These are phyloP conservation scores for Fusarium begoniae DNA, from an alignment of 2,329 filamentous ascomycete species.

Conservation along the genomic window DNA sequence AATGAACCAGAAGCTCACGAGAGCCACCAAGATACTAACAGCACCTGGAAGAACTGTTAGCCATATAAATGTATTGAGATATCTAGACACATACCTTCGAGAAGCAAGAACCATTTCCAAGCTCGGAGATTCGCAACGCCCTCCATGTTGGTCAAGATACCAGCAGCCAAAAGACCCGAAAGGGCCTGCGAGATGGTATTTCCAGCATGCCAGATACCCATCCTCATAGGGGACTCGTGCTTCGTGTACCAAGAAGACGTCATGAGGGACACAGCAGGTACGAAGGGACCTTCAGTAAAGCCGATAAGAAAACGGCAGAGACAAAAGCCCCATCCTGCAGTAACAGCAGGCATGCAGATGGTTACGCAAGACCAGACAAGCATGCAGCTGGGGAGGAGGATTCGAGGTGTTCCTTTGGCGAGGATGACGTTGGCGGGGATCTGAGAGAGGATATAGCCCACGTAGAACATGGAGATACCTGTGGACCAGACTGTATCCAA, in stretches of 20 bases:
- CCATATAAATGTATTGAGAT: too few species aligned
- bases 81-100: conserved; percentile 38
- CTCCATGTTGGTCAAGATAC: conserved; percentile 56
- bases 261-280: conserved; percentile 56
- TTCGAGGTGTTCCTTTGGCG: conserved; percentile 50
- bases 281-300: conserved; percentile 50
- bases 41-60: conserved; percentile 22
- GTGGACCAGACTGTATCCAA: conserved; percentile 49
- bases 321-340: conserved; percentile 41
- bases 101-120: conserved; percentile 56
- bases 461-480: conserved; percentile 55
- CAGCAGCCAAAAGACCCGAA: conserved; percentile 55
- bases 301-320: conserved; percentile 47
- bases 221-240: conserved; percentile 53
- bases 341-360: conserved; percentile 54
- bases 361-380: conserved; percentile 55
- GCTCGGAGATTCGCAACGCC: conserved; percentile 45
- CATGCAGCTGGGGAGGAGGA: conserved; percentile 51
- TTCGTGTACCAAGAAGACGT: conserved; percentile 59
- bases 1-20: conserved; percentile 47
- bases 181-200: conserved; percentile 56
- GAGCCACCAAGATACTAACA: conserved; percentile 45
- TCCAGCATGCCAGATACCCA: conserved; percentile 57
- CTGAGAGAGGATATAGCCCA: conserved; percentile 58
- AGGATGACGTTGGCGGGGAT: conserved; percentile 58